A percentile compares a stretch with the other conserved stretches of the same genome.
These are phyloP conservation scores for Pelargonium nanum DNA, from an alignment of 345 rosid species.

Conservation along the genomic window DNA sequence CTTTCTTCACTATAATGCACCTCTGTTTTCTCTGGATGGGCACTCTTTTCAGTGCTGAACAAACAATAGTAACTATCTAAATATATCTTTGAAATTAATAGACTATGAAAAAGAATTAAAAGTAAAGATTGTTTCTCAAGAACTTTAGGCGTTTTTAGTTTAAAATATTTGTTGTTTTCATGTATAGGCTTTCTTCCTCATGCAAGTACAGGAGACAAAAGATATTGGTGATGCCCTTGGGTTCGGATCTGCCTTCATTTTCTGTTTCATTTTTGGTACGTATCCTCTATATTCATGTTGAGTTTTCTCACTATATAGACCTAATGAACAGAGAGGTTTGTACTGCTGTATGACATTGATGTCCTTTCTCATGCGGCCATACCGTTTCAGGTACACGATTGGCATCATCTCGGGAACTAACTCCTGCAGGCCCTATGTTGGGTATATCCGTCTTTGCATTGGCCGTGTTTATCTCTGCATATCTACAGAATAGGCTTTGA, in stretches of 20 bases:
- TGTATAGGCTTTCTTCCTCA: conserved; percentile 50
- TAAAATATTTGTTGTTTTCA: conserved; percentile 2
- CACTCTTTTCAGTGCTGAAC: no score
- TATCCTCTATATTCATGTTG: not conserved
- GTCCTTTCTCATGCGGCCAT: conserved; percentile 1
- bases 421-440: conserved; percentile 61
- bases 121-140: no score
- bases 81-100: no score
- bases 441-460: conserved; percentile 48
- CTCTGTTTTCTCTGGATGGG: no score
- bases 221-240: conserved; percentile 67
- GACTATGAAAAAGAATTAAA: no score
- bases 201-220: conserved; percentile 58
- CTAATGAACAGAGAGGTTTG: not conserved
- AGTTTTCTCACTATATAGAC: not conserved
- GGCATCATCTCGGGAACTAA: conserved; percentile 48
- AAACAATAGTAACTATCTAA: not conserved
- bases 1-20: no score
- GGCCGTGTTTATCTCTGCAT: conserved; percentile 46
- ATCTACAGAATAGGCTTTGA: conserved; percentile 37
- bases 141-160: not conserved
- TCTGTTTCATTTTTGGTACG: conserved; percentile 63
- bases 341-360: not conserved
- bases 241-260: conserved; percentile 68
- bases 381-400: conserved; percentile 52